A percentile compares a stretch with the other conserved stretches of the same genome.
phyloP scores from a whole-genome alignment of 352 stramenopile species.

The Globisporangium megalacanthum region DNA sequence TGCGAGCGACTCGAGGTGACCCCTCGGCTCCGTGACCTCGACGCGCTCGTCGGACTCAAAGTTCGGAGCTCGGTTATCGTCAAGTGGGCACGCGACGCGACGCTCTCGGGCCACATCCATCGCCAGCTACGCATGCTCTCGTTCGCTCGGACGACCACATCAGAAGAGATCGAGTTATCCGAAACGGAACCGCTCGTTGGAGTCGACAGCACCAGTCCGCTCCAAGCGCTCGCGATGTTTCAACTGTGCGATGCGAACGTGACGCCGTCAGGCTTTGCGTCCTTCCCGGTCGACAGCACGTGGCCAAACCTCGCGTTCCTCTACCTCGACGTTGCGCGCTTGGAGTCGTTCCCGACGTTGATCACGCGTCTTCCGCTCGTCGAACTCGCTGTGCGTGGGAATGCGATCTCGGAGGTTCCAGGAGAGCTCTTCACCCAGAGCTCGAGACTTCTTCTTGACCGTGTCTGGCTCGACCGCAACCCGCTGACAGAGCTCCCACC shows the following conservation, averaged over 20 bases:
- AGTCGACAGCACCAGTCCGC: not conserved
- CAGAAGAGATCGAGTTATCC: too few species aligned
- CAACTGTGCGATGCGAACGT: not conserved
- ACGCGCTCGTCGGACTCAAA: conserved; percentile 2
- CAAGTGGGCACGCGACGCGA: not conserved
- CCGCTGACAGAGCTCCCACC: not conserved
- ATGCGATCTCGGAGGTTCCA: not conserved
- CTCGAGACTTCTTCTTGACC: not conserved
- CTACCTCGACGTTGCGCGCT: not conserved
- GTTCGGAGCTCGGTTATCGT: not conserved
- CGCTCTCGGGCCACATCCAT: not conserved
- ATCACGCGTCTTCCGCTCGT: not conserved
- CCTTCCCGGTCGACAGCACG: not conserved
- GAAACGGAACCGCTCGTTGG: not conserved
- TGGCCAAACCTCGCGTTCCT: conserved; percentile 2
- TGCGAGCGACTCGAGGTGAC: conserved; percentile 4
- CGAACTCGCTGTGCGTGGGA: conserved; percentile 5
- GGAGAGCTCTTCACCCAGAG: conserved; percentile 1
- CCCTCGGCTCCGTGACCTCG: conserved; percentile 1
- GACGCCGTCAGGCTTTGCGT: not conserved
- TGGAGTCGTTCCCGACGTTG: not conserved
- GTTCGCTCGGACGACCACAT: not conserved
- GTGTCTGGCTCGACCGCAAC: conserved; percentile 5
- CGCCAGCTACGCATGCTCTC: conserved; percentile 1
- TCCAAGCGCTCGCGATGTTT: not conserved